Evolutionary conservation across 495 filamentous ascomycete genomes (phyloP), one percentile per base, ranked within the genome.

Genomic region (Pyrenula aspistea): DNA sequence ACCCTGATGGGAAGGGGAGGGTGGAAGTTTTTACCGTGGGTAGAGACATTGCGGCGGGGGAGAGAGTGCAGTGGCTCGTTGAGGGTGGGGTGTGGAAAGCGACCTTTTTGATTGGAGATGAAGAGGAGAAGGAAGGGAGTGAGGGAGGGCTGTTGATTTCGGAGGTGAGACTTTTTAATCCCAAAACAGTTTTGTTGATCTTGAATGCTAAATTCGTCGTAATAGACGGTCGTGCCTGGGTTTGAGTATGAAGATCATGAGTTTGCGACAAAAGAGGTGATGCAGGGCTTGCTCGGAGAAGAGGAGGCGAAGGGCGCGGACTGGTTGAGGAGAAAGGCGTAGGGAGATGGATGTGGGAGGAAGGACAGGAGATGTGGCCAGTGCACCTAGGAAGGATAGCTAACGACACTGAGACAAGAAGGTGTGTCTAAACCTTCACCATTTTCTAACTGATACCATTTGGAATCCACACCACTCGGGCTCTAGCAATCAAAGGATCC

Each of bases 41-140:
- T 0, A 71, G 69, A 4, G 65, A 83, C 60, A 67, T 83, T 2
- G 70, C 59, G 8, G 65, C 63, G 19, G 84, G 81, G 3, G 83
- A 86, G 71, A 75, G 62, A 66, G 49, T 82, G 63, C 83, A 85
- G 67, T 86, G 84, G 83, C 73, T 86, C 60, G 83, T 88, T 21
- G 80, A 85, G 52, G 82, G 83, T 1, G 81, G 81, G 15, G 77
- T 78, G 60, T 87, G 73, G 63, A 87, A 85, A 61, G 77, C 76
- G 10, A 83, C 71, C 47, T 83, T 79, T 66, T 59, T 86, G 51
- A 61, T 82, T 25, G 70, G 73, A 2, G 77, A 81, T 60, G 59
- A 56, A 19, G 65, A 68, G 10, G 73, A 70, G 19, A 63, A 63
- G 47, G 59, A 55, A 22, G 61, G 62, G 22, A 71, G 61, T 21